Percentiles rank a stretch among this genome's conserved stretches.
Conservation (phyloP, 192 early-diverging fungal species). For the Coemansia sp. region DNA sequence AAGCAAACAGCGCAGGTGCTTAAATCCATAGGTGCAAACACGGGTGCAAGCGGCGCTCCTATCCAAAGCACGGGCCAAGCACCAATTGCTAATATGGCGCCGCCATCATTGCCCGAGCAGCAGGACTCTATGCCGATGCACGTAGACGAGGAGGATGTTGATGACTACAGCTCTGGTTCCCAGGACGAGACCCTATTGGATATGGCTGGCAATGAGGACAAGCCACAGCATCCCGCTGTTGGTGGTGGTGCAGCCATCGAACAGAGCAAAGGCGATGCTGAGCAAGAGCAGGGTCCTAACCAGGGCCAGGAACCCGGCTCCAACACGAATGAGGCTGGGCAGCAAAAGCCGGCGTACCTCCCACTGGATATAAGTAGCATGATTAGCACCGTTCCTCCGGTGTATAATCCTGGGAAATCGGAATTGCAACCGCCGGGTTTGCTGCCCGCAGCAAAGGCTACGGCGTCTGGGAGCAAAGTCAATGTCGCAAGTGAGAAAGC, state of each 20-base stretch:
- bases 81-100: slow-evolving; percentile 4
- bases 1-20: slow-evolving; percentile 21
- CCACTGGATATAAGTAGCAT: background rate
- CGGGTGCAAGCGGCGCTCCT: slow-evolving; percentile 1
- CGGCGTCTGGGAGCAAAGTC: slow-evolving; percentile 14
- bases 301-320: background rate
- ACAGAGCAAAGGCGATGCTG: no score
- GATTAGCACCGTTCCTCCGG: background rate
- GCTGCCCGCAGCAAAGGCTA: background rate
- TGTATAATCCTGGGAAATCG: background rate
- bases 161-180: background rate
- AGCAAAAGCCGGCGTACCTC: background rate
- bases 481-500: slow-evolving; percentile 46
- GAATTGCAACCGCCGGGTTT: background rate
- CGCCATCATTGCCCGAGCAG: background rate
- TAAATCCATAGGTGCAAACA: background rate
- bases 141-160: background rate
- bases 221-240: background rate
- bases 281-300: no score
- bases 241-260: background rate
- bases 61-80: background rate
- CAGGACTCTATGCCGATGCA: background rate
- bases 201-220: background rate
- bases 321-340: background rate
- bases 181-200: background rate